Conservation (phyloP, 148 eudicot species). For the Rheum nobile region DNA sequence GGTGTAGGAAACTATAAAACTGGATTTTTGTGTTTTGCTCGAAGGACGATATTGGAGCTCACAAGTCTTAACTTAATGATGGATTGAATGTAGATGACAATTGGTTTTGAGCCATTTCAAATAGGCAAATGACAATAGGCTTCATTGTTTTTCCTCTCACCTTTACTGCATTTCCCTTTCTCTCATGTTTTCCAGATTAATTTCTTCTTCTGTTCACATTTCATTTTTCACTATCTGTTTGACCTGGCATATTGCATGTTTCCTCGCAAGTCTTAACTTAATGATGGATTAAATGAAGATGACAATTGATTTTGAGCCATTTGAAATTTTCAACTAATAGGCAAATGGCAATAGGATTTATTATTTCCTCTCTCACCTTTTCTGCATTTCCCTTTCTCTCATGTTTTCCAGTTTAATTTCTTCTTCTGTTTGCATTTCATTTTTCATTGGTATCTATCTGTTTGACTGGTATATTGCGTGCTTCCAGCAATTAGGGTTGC, state of each 20-base stretch:
- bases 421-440: background rate
- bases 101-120: background rate
- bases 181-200: too few relatives aligned
- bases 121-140: background rate
- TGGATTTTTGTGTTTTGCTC: background rate
- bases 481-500: constrained; percentile 92
- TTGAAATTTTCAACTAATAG: background rate
- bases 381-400: background rate
- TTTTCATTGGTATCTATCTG: background rate
- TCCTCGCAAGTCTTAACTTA: background rate
- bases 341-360: background rate
- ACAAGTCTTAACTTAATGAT: background rate
- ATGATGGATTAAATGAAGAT: background rate
- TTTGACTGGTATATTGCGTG: constrained; percentile 14
- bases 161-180: too few relatives aligned
- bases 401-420: background rate
- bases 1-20: background rate
- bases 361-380: background rate
- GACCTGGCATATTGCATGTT: too few relatives aligned
- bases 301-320: background rate
- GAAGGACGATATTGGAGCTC: background rate
- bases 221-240: too few relatives aligned
- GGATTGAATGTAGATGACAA: background rate
- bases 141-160: background rate
- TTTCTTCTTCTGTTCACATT: too few relatives aligned